These are phyloP conservation scores for Panus rudis DNA, from an alignment of 768 basidiomycete species.

Conservation along the genomic window DNA sequence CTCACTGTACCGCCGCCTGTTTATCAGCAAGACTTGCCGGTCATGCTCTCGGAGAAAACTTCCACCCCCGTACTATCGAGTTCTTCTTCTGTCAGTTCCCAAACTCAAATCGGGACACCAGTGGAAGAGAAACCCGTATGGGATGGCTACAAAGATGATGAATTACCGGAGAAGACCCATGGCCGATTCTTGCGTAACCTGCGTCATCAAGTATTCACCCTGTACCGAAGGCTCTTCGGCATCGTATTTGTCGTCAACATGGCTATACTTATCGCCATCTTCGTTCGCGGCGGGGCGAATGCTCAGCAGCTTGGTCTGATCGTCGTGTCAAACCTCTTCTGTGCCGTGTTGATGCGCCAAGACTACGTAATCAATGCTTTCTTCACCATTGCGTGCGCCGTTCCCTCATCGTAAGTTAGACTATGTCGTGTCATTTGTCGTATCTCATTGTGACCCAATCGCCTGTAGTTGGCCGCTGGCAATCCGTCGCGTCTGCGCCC, in stretches of 20 bases:
- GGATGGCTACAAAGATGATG: conserved; percentile 47
- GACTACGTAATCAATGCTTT: conserved; percentile 55
- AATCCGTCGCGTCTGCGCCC: conserved; percentile 45
- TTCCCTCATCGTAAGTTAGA: conserved; percentile 38
- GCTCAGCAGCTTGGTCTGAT: conserved; percentile 28
- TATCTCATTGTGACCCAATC: too few species aligned
- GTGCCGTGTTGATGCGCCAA: conserved; percentile 36
- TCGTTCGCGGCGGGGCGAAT: conserved; percentile 19
- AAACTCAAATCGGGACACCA: background rate
- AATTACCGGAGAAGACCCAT: conserved; percentile 43
- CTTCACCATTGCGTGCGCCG: conserved; percentile 44
- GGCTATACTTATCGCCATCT: conserved; percentile 36
- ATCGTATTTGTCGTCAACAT: conserved; percentile 46
- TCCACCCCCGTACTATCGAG: conserved; percentile 6
- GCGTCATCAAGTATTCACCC: conserved; percentile 46
- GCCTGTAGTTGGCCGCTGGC: conserved; percentile 51
- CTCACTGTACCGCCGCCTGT: conserved; percentile 21
- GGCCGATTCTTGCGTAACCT: conserved; percentile 43
- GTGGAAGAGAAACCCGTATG: conserved; percentile 29
- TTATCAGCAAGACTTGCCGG: conserved; percentile 22
- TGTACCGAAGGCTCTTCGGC: conserved; percentile 50
- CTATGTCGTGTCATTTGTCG: background rate
- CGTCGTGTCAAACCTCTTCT: conserved; percentile 38
- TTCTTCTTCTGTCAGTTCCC: conserved; percentile 26
- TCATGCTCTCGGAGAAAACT: conserved; percentile 20